Percentiles rank a stretch among this genome's conserved stretches.
Evolutionary conservation across 371 early-diverging fungal genomes (phyloP).

Genomic region (Apophysomyces elegans): DNA sequence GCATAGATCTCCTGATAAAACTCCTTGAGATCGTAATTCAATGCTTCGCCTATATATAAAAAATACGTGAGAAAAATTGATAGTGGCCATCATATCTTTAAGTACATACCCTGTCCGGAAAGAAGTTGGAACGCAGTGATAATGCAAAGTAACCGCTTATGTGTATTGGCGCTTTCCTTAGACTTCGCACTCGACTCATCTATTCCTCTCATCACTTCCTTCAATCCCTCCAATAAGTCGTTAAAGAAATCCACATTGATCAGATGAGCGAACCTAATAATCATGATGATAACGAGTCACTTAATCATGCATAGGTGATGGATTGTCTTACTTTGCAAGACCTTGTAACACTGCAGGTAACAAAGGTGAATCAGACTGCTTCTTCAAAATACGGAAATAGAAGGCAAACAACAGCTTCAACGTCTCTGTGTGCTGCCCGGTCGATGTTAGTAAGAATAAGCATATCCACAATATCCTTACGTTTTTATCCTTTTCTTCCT

Average conservation of each 20-base stretch:
- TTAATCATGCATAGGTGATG: neutral
- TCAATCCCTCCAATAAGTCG: conserved; percentile 84
- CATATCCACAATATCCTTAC: conserved; percentile 42
- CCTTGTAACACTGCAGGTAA: conserved; percentile 90
- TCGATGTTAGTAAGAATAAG: neutral
- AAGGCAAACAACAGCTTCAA: conserved; percentile 90
- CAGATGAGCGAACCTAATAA: conserved; percentile 81
- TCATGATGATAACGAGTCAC: neutral
- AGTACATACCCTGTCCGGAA: conserved; percentile 69
- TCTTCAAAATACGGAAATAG: conserved; percentile 93
- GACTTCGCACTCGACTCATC: conserved; percentile 40
- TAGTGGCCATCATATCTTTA: neutral
- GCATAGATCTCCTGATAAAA: conserved; percentile 84
- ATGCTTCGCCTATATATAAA: conserved; percentile 64
- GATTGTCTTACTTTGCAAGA: conserved; percentile 64
- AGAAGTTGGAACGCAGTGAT: conserved; percentile 86
- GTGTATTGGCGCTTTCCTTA: conserved; percentile 49
- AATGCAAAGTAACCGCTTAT: conserved; percentile 83
- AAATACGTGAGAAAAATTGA: neutral
- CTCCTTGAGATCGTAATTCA: conserved; percentile 87
- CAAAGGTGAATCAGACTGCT: conserved; percentile 74
- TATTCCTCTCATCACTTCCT: conserved; percentile 70
- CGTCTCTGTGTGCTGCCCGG: conserved; percentile 81
- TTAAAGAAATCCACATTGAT: conserved; percentile 94
- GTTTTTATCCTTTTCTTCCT: conserved; percentile 71